Base-by-base conservation (phyloP, 345 rosid genomes). In the Lepidium sativum region DNA sequence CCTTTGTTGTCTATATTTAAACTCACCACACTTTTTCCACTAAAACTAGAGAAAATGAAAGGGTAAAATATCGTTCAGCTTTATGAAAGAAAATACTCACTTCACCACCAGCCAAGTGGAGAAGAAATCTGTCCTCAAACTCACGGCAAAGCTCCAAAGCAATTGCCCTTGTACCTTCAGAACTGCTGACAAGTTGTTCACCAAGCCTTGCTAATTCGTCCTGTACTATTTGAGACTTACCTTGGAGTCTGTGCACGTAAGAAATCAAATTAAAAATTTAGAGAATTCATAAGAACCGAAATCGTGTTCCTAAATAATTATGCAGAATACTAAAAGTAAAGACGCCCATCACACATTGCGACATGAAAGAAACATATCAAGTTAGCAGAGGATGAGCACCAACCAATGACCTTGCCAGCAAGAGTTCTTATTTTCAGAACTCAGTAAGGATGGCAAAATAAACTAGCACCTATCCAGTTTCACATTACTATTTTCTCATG, bases 91-190 rank as follows among this genome's bases (percentile, higher is more conserved):
- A 66, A 65, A 44, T 38, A 81, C 92, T 89, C 68, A 92, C 98
- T 75, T 89, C 98, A 66, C 98, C 97, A 71, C 86, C 78, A 41
- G 88, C 78, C 50, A 92, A 81, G 70, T 92, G 97, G 63, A 54
- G 87, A 56, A 92, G 89, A 82, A 92, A 92, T 75, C 78, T 87
- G 77, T 92, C 97, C 75, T 92, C 98, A 76, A 89, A 92, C 69
- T 92, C 97, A 75, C 96, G 98, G 65, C 98, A 92, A 32, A 92
- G 94, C 74, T 89, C 96, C 80, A 92, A 80, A 52, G 97, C 98
- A 48, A 92, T 39, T 49, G 96, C 91, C 77, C 92, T 85, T 58
- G 98, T 92, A 33, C 97, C 97, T 79, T 89, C 98, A 60, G 94
- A 73, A 83, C 91, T 89, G 37, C 56, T 62, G 68, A 92, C 98